Conservation (phyloP, 139 green algal species). For the Chlorella sp. region DNA sequence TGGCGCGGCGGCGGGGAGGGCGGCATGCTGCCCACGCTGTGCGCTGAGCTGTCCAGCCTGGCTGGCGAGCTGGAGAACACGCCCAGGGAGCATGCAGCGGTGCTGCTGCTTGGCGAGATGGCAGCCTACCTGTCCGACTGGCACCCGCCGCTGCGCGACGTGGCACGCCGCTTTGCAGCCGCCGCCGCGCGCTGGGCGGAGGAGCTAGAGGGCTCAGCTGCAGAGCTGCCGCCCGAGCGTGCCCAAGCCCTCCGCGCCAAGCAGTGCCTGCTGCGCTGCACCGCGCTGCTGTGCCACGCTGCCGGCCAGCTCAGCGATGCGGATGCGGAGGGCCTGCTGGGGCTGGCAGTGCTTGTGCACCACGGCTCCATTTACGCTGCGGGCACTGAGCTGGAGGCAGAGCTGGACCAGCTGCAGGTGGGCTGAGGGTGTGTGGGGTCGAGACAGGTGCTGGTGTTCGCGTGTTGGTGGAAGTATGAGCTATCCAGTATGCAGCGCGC, state of each 20-base stretch:
- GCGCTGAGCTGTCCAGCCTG: slow-evolving; percentile 31
- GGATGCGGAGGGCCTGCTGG: slow-evolving; percentile 33
- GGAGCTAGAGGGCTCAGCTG: slow-evolving; percentile 22
- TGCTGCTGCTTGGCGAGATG: slow-evolving; percentile 57
- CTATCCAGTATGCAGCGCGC: too few relatives aligned
- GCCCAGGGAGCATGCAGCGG: slow-evolving; percentile 42
- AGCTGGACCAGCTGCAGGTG: slow-evolving; percentile 33
- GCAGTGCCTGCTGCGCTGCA: slow-evolving; percentile 38
- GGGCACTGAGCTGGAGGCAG: background rate
- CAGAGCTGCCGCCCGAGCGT: slow-evolving; percentile 2
- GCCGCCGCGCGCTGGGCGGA: slow-evolving; percentile 50
- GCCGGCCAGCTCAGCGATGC: background rate
- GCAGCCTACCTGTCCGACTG: slow-evolving; percentile 52
- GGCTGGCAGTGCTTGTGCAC: slow-evolving; percentile 41
- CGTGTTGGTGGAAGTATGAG: too few relatives aligned
- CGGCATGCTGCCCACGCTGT: slow-evolving; percentile 37
- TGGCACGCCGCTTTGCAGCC: slow-evolving; percentile 53
- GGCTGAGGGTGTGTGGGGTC: background rate
- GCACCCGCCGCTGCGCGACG: background rate
- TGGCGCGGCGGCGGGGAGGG: slow-evolving; percentile 3
- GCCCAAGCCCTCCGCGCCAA: slow-evolving; percentile 16
- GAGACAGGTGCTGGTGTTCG: too few relatives aligned
- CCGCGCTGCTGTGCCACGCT: slow-evolving; percentile 38
- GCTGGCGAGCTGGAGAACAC: slow-evolving; percentile 48
- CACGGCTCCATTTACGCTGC: slow-evolving; percentile 46